Base-by-base conservation (phyloP, 2,329 filamentous ascomycete species). In the Colletotrichum neosansevieriae region DNA sequence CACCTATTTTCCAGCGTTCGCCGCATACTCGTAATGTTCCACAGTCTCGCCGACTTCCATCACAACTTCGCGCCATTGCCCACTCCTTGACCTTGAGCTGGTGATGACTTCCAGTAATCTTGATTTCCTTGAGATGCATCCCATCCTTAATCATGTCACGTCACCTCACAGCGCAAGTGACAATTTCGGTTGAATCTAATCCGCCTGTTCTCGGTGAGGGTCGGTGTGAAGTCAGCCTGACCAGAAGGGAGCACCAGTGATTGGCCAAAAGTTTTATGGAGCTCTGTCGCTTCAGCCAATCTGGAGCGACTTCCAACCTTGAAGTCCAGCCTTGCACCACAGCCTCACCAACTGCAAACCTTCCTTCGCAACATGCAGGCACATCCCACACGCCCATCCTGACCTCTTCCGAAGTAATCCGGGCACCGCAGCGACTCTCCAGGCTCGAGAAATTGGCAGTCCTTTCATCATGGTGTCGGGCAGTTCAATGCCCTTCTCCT, bases 401-500 rank as follows among this genome's bases (percentile, higher is more conserved):
- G 10, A 45, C 29, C 29, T 29, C 29, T 29, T 29, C 29, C 29
- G 29, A 29, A 29, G 29, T 29, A 29, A 29, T 29, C 6, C 29
- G 29, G 6, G 29, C 5, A 13, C 13, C 12, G 4, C 32, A 6
- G 6, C 32, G 36, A 36, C 12, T 17, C 5, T 9, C 4, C 10
- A n/a, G 29, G 42, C 54, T 19, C 42, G 13, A 51, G 12, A 38
- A 12, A 54, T 15, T 38, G 15, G 61, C 9, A 24, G 29, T 29
- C 29, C 50, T 47, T 47, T 40, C 54, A 69, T 38, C 13, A 74
- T 73, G 73, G 50, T 70, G 64, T 72, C 71, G 56, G 71, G 71
- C 67, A 51, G 40, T 56, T 68, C 62, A 9, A 69, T 64, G 62
- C 66, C 66, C 9, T 71, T 82, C 7, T 85, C 93, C 58, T 87